Conservation (phyloP, 805 yeast genomes). For the Schwanniomyces vanrijiae region DNA sequence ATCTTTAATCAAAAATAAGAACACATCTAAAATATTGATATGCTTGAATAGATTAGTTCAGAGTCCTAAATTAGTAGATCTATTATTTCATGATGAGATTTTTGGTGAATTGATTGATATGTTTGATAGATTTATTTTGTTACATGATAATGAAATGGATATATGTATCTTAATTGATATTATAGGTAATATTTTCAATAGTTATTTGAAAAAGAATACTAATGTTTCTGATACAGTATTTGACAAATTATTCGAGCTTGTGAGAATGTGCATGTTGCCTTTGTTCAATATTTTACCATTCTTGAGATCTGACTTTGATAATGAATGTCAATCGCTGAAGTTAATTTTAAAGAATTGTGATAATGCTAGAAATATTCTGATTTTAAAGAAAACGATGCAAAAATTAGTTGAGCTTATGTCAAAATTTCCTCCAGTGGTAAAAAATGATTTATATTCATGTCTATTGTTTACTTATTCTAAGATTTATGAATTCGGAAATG, state of each 20-base stretch:
- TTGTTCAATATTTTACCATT: constrained; percentile 62
- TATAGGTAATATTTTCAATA: constrained; percentile 27
- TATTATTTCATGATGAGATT: constrained; percentile 64
- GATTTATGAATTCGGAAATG: constrained; percentile 47
- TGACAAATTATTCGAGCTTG: constrained; percentile 79
- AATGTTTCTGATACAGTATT: constrained; percentile 48
- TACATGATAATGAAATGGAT: constrained; percentile 59
- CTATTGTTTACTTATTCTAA: constrained; percentile 61
- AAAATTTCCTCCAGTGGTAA: constrained; percentile 66
- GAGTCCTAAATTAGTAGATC: constrained; percentile 54
- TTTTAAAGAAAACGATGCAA: constrained; percentile 50
- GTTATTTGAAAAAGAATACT: constrained; percentile 34
- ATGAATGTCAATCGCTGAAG: constrained; percentile 22
- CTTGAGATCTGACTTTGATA: constrained; percentile 46
- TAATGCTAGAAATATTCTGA: constrained; percentile 35
- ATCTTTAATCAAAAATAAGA: constrained; percentile 52
- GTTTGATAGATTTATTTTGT: constrained; percentile 67
- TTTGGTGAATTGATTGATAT: constrained; percentile 76
- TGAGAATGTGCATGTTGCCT: constrained; percentile 67
- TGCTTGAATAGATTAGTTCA: constrained; percentile 50
- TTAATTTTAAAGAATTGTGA: constrained; percentile 27
- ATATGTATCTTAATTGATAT: constrained; percentile 50
- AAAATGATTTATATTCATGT: constrained; percentile 70
- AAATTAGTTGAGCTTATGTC: constrained; percentile 62
- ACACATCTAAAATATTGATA: constrained; percentile 51